These are phyloP conservation scores for Oryza glaberrima DNA, from an alignment of 176 grass and related monocot species.

Conservation along the genomic window DNA sequence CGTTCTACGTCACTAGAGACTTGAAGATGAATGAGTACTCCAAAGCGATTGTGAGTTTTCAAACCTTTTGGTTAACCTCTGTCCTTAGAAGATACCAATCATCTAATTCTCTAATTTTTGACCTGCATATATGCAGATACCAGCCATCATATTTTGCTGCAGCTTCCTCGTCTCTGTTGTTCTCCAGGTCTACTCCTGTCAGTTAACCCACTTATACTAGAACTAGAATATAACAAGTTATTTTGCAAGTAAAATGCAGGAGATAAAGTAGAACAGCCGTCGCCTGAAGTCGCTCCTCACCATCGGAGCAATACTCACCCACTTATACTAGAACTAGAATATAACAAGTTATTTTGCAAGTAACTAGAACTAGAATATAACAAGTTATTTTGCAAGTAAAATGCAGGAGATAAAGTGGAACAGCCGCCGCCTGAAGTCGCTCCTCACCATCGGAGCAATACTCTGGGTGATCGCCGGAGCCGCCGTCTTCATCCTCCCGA, in stretches of 20 bases:
- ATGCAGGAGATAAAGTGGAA: slow-evolving; percentile 76
- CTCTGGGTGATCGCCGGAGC: slow-evolving; percentile 69
- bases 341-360: background rate
- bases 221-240: background rate
- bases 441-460: slow-evolving; percentile 59
- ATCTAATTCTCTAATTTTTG: background rate
- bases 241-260: slow-evolving; percentile 34
- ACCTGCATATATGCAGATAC: slow-evolving; percentile 46
- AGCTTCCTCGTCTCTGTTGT: slow-evolving; percentile 69
- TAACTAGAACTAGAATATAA: background rate
- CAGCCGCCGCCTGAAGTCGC: slow-evolving; percentile 57
- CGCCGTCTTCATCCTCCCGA: slow-evolving; percentile 61
- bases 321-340: background rate
- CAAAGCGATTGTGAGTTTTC: slow-evolving; percentile 58
- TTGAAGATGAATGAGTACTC: slow-evolving; percentile 70
- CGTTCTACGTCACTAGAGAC: slow-evolving; percentile 74
- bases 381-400: background rate
- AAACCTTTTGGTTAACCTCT: background rate
- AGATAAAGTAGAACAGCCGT: slow-evolving; percentile 65
- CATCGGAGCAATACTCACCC: slow-evolving; percentile 52
- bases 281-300: slow-evolving; percentile 64
- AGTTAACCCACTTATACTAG: background rate
- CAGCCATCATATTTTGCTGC: slow-evolving; percentile 74
- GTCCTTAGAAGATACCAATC: background rate
- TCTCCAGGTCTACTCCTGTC: slow-evolving; percentile 45